Conservation (phyloP, 163 green algal species). For the Scenedesmus sp. region DNA sequence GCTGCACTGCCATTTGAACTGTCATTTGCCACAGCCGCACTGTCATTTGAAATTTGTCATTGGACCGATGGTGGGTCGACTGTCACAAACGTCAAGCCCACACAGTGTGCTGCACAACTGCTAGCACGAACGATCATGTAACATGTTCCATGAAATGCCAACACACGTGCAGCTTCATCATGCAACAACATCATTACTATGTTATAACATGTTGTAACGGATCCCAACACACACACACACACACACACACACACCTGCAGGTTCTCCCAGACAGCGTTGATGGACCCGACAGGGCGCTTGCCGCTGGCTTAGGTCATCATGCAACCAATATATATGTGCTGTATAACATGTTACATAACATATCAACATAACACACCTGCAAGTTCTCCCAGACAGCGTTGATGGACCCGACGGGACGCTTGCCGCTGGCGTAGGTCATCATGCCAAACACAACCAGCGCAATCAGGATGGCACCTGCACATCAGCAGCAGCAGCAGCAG, state of each 20-base stretch:
- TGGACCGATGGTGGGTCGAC: too few relatives aligned
- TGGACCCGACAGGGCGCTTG: conserved; percentile 48
- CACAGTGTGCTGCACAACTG: too few relatives aligned
- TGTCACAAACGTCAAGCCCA: too few relatives aligned
- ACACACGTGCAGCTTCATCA: too few relatives aligned
- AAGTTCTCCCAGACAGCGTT: conserved; percentile 68
- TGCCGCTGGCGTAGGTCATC: conserved; percentile 71
- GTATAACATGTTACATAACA: conserved; percentile 22
- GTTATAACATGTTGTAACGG: too few relatives aligned
- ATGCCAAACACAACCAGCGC: conserved; percentile 88
- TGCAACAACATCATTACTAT: not conserved
- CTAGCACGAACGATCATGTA: too few relatives aligned
- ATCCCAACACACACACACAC: not conserved
- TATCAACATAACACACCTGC: conserved; percentile 23
- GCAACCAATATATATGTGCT: conserved; percentile 70
- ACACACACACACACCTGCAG: not conserved
- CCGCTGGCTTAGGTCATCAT: conserved; percentile 76
- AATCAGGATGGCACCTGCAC: conserved; percentile 78
- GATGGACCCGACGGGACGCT: conserved; percentile 52
- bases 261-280: conserved; percentile 38
- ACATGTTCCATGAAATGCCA: too few relatives aligned
- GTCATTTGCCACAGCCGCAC: too few relatives aligned
- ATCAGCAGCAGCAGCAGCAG: conserved; percentile 62
- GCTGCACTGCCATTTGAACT: too few relatives aligned
- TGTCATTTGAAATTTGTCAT: too few relatives aligned